A percentile compares a stretch with the other conserved stretches of the same genome.
Evolutionary conservation across 1,139 yeast genomes (phyloP).

Genomic region (Blastobotrys arbuscula): DNA sequence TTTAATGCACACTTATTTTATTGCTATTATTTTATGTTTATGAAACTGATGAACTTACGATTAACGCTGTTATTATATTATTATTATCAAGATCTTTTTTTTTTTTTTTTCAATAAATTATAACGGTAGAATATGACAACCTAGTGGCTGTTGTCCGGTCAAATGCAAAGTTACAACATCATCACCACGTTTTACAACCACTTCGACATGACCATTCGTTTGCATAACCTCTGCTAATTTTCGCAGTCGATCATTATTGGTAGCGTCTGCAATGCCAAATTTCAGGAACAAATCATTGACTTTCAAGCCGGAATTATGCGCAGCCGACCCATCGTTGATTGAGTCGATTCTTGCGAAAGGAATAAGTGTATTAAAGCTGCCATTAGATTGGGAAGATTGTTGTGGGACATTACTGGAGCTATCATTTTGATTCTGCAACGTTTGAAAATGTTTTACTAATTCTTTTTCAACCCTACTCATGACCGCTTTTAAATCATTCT

Average conservation of each 20-base stretch:
- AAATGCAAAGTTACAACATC: neutral
- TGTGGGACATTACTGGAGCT: neutral
- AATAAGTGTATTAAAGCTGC: constrained; percentile 19
- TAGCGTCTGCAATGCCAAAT: constrained; percentile 51
- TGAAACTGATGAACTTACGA: neutral
- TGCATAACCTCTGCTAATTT: constrained; percentile 36
- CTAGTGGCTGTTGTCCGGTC: constrained; percentile 38
- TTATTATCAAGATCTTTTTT: too few relatives aligned
- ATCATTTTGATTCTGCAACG: neutral
- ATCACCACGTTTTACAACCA: constrained; percentile 37
- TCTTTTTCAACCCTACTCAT: constrained; percentile 45
- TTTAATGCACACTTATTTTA: neutral
- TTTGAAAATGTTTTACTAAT: constrained; percentile 42
- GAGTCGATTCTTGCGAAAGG: constrained; percentile 58
- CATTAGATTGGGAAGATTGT: neutral
- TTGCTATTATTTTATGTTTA: neutral
- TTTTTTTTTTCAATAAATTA: constrained; percentile 19
- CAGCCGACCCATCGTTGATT: constrained; percentile 33
- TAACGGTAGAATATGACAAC: constrained; percentile 57
- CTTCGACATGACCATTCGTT: constrained; percentile 28
- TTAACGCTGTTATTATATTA: too few relatives aligned
- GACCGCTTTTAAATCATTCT: constrained; percentile 59
- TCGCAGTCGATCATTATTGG: constrained; percentile 46
- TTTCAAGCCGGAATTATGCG: constrained; percentile 31
- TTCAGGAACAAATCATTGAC: constrained; percentile 45